Evolutionary conservation across 345 rosid species (phyloP).

Genomic region (Eucalyptus cloeziana): DNA sequence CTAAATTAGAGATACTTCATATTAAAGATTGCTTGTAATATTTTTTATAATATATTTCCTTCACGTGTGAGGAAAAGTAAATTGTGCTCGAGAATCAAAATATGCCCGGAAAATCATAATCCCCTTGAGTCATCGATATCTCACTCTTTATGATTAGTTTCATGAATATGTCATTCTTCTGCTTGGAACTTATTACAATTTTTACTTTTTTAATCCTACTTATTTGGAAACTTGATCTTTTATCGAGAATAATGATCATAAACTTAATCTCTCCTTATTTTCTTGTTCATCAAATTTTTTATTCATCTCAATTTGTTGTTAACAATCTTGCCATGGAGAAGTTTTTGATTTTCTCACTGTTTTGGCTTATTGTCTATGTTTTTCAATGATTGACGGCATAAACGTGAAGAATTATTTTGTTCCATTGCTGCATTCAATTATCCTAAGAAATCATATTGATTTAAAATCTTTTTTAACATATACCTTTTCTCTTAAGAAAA

Average conservation of each 20-base stretch:
- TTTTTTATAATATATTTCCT: not conserved
- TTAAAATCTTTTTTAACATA: not conserved
- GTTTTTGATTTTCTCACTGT: not conserved
- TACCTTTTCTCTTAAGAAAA: not conserved
- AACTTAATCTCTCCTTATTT: not conserved
- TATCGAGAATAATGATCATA: not conserved
- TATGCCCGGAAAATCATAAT: too few relatives aligned
- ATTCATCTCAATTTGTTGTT: not conserved
- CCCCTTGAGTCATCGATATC: too few relatives aligned
- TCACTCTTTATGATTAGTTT: not conserved
- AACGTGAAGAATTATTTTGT: not conserved
- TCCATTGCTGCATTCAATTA: not conserved
- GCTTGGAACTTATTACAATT: fast-evolving
- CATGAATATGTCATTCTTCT: too few relatives aligned
- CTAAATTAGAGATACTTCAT: not conserved
- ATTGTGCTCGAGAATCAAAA: not conserved
- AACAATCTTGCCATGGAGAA: not conserved
- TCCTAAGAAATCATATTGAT: not conserved
- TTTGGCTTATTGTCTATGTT: not conserved
- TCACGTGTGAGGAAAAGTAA: not conserved
- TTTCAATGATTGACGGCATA: not conserved
- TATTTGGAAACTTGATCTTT: not conserved
- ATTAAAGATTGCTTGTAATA: fast-evolving
- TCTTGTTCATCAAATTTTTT: fast-evolving
- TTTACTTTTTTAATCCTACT: not conserved